Evolutionary conservation across 192 early-diverging fungal genomes (phyloP).

Genomic region (Tieghemiomyces parasiticus): DNA sequence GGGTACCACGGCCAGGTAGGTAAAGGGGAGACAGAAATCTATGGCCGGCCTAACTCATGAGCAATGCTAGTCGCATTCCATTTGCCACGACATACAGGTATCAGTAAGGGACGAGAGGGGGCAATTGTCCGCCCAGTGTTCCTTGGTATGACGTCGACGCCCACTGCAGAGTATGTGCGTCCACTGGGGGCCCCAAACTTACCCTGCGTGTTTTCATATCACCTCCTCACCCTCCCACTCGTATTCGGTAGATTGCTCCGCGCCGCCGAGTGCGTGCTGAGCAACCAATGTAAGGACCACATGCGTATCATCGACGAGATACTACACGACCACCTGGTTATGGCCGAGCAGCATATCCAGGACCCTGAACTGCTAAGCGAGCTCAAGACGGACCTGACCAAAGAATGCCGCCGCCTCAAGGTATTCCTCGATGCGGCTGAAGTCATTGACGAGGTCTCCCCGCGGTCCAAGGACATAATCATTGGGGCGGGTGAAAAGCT

Average conservation of each 20-base stretch:
- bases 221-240: too few species aligned
- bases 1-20: constrained; percentile 76
- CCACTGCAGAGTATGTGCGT: too few species aligned
- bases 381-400: constrained; percentile 45
- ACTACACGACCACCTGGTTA: constrained; percentile 61
- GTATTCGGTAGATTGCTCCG: constrained; percentile 31
- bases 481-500: constrained; percentile 90
- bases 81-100: too few species aligned
- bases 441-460: constrained; percentile 94
- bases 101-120: too few species aligned
- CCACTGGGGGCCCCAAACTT: too few species aligned
- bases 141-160: too few species aligned
- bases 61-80: too few species aligned
- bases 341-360: constrained; percentile 38
- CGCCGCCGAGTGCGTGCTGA: constrained; percentile 27
- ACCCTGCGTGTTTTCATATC: too few species aligned
- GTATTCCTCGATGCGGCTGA: constrained; percentile 86
- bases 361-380: constrained; percentile 30
- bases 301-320: constrained; percentile 72
- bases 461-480: constrained; percentile 89
- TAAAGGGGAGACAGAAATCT: too few species aligned
- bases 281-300: constrained; percentile 26
- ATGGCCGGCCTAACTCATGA: too few species aligned
- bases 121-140: too few species aligned
- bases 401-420: constrained; percentile 62